phyloP scores from a whole-genome alignment of 257 asterid species.

The Plantago elongata region DNA sequence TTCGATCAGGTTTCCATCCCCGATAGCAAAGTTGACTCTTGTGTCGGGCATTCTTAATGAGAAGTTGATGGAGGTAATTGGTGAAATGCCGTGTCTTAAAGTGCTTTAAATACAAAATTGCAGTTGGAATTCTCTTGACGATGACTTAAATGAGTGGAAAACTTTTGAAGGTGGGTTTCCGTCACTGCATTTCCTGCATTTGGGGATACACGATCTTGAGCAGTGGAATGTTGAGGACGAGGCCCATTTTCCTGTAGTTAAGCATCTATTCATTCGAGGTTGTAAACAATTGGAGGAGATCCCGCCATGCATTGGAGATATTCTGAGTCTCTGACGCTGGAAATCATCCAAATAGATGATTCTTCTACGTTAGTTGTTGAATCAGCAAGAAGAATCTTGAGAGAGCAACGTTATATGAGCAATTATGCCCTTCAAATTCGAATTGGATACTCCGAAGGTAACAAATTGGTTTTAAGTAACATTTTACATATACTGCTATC shows the following conservation, averaged over 20 bases:
- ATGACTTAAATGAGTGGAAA: neutral
- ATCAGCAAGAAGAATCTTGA: slow-evolving; percentile 11
- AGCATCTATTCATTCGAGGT: neutral
- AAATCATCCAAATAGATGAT: slow-evolving; percentile 8
- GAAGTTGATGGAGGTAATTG: slow-evolving; percentile 9
- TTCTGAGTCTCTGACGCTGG: slow-evolving; percentile 19
- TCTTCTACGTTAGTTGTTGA: neutral
- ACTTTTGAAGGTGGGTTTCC: slow-evolving; percentile 14
- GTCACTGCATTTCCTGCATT: neutral
- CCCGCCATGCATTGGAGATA: slow-evolving; percentile 16
- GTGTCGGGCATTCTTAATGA: neutral
- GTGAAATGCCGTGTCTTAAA: slow-evolving; percentile 17
- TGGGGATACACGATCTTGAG: neutral
- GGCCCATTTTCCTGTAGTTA: slow-evolving; percentile 21
- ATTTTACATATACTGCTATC: no score
- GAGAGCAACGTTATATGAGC: slow-evolving; percentile 17
- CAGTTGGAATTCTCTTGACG: slow-evolving; percentile 14
- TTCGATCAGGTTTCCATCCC: slow-evolving; percentile 7
- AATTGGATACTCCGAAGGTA: no score
- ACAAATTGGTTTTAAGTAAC: no score
- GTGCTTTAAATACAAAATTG: slow-evolving; percentile 14
- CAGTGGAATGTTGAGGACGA: slow-evolving; percentile 10
- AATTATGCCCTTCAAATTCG: slow-evolving; percentile 20
- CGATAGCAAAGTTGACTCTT: slow-evolving; percentile 16
- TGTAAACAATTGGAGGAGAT: slow-evolving; percentile 9